phyloP scores from a whole-genome alignment of 768 basidiomycete genomes.

The Neoboletus magnificus region DNA sequence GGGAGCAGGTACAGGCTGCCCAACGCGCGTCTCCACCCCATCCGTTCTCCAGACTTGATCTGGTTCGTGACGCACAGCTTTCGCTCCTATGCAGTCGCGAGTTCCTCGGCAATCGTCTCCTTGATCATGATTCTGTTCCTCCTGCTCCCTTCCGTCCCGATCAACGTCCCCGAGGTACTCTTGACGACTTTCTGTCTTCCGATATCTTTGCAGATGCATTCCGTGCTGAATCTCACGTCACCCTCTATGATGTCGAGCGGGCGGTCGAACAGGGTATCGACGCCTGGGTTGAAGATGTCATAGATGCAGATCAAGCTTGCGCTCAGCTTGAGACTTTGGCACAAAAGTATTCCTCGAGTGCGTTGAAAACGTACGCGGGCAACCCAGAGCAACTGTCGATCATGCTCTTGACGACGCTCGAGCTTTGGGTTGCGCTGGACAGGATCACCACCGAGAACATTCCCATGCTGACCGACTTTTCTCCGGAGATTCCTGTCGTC shows the following conservation, averaged over 20 bases:
- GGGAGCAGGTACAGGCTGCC: slow-evolving; percentile 30
- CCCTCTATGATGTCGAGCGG: slow-evolving; percentile 38
- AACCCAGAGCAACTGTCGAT: slow-evolving; percentile 41
- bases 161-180: slow-evolving; percentile 7
- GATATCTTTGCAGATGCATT: slow-evolving; percentile 12
- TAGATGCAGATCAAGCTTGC: slow-evolving; percentile 10
- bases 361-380: slow-evolving; percentile 24
- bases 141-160: background rate
- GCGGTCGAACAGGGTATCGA: slow-evolving; percentile 32
- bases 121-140: slow-evolving; percentile 3
- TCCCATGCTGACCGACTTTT: slow-evolving; percentile 30
- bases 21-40: slow-evolving; percentile 23
- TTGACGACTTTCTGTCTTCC: slow-evolving; percentile 18
- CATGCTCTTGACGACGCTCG: slow-evolving; percentile 39
- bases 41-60: slow-evolving; percentile 16
- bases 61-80: slow-evolving; percentile 30
- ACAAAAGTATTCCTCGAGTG: slow-evolving; percentile 26
- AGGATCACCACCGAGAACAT: slow-evolving; percentile 15
- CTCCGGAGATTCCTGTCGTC: slow-evolving; percentile 30
- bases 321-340: slow-evolving; percentile 22
- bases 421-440: slow-evolving; percentile 40
- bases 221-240: slow-evolving; percentile 10
- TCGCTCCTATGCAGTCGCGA: slow-evolving; percentile 29
- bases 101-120: slow-evolving; percentile 27
- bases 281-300: slow-evolving; percentile 31